phyloP scores from a whole-genome alignment of 768 basidiomycete species.

The Phylloporus sp. region DNA sequence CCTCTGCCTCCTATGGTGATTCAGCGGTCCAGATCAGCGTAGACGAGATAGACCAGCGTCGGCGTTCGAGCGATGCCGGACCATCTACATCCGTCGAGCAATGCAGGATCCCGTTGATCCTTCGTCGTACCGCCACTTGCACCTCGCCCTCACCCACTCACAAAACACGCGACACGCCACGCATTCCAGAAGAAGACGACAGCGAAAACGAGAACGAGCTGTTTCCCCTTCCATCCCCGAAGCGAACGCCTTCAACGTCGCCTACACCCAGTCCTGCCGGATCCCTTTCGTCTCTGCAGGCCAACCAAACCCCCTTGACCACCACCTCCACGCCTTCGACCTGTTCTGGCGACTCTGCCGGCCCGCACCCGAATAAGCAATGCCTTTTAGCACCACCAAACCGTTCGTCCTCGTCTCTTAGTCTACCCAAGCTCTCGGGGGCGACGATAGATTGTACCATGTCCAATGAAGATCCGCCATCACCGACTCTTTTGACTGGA shows the following conservation, averaged over 20 bases:
- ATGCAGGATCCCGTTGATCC: neutral
- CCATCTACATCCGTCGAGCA: neutral
- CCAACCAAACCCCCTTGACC: neutral
- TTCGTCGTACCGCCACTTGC: neutral
- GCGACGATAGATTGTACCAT: constrained; percentile 9
- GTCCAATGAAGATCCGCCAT: constrained; percentile 11
- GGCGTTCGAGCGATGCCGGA: constrained; percentile 39
- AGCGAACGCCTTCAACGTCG: constrained; percentile 46
- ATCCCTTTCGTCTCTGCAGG: constrained; percentile 26
- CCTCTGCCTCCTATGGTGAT: constrained; percentile 20
- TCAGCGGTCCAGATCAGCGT: constrained; percentile 42
- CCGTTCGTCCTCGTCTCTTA: constrained; percentile 23
- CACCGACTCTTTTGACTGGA: constrained; percentile 21
- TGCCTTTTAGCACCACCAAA: constrained; percentile 21
- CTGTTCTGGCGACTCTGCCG: constrained; percentile 14
- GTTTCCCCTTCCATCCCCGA: constrained; percentile 56
- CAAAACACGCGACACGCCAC: constrained; percentile 13
- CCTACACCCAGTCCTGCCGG: constrained; percentile 32
- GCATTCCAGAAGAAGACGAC: constrained; percentile 41
- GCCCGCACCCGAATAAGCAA: neutral
- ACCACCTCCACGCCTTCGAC: constrained; percentile 15
- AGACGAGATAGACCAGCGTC: constrained; percentile 60
- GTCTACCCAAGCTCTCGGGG: constrained; percentile 15
- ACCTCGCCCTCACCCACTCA: constrained; percentile 12
- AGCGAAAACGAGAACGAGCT: constrained; percentile 51